These are phyloP conservation scores for Hypoxylon sp. DNA, from an alignment of 2,329 filamentous ascomycete species.

Conservation along the genomic window DNA sequence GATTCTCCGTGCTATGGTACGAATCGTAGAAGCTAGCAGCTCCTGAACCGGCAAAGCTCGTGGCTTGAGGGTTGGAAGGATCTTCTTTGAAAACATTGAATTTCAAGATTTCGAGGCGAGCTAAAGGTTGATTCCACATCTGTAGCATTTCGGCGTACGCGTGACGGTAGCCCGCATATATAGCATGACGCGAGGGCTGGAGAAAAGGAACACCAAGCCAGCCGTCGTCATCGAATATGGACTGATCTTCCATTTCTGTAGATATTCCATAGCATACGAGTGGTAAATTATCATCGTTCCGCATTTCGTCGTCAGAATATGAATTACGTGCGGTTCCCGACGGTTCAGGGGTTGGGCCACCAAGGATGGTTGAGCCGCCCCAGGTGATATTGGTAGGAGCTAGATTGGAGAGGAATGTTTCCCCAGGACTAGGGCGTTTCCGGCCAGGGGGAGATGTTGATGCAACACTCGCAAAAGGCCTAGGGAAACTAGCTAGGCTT, in stretches of 20 bases:
- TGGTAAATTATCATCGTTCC: conserved; percentile 62
- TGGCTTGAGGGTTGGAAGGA: conserved; percentile 49
- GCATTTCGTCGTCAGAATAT: conserved; percentile 68
- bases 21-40: conserved; percentile 58
- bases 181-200: conserved; percentile 63
- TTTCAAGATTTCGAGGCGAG: conserved; percentile 77
- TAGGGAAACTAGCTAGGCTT: conserved; percentile 68
- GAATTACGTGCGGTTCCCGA: conserved; percentile 66
- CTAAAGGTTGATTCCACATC: conserved; percentile 74
- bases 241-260: conserved; percentile 72
- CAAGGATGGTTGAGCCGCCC: conserved; percentile 63
- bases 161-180: conserved; percentile 74
- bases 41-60: conserved; percentile 45
- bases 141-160: conserved; percentile 79
- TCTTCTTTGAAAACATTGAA: conserved; percentile 74
- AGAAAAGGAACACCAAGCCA: conserved; percentile 73
- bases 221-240: conserved; percentile 78
- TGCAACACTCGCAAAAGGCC: conserved; percentile 58
- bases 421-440: conserved; percentile 74
- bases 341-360: conserved; percentile 60
- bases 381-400: conserved; percentile 68
- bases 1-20: conserved; percentile 54
- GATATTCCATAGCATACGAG: conserved; percentile 67
- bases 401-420: conserved; percentile 70
- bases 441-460: conserved; percentile 61